Base-by-base conservation (phyloP, 805 yeast species). In the Kregervanrija pseudodelftensis region DNA sequence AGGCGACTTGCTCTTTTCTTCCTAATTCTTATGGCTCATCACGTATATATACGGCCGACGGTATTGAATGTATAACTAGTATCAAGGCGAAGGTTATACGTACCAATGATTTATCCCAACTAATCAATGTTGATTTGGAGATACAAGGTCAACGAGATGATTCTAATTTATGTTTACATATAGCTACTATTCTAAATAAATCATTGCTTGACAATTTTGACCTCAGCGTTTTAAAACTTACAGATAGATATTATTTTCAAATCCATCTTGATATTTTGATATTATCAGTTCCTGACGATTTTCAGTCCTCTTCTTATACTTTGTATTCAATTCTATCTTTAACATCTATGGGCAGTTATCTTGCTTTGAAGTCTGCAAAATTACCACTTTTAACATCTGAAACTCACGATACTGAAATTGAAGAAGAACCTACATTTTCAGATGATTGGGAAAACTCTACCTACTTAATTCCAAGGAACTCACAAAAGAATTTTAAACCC, bases 1-100 rank as follows among this genome's bases (percentile, higher is more conserved):
- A 88, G 57, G 85, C 95, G 3, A 79, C 79, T 11, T 79, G 86
- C 8, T 82, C 82, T 41, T 84, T 91, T 55, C 70, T 93, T 47
- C 93, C 95, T 0, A 77, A 82, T 42, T 85, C 96, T 3, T 87
- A 91, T 65, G 99, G 99, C 11, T 89, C 97, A 2, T 84, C 97
- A 0, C 75, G 95, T 66, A 77, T 91, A 14, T 74, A 89, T 51
- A 75, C 88, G 32, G 74, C 85, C 40, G 98, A 91, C 63, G 98
- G 99, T 16, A 79, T 88, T 49, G 98, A 93, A 64, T 88, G 96
- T 55, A 82, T 93, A 32, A 91, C 88, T 5, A 93, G 97, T 57
- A 75, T 91, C 40, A 93, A 93, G 64, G 78, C 90, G 11, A 84
- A 85, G 55, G 96, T 90, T 3, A 85, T 86, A 42, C 45, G 53